Conservation (phyloP, 306 rosid species). For the Quercus rubra region DNA sequence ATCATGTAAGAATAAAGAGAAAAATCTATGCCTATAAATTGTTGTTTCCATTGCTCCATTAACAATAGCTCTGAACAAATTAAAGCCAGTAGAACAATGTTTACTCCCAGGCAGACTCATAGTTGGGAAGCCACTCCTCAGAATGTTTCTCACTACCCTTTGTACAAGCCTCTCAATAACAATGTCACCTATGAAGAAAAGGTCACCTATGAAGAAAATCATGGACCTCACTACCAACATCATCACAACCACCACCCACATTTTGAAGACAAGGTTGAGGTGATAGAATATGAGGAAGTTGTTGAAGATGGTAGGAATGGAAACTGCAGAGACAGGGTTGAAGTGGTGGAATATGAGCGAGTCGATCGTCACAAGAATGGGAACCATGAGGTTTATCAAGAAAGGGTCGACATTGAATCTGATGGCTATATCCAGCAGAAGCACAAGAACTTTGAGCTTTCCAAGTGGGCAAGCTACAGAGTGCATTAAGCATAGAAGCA, state of each 20-base stretch:
- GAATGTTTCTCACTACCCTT: constrained; percentile 42
- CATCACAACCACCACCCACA: constrained; percentile 16
- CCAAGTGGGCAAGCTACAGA: neutral
- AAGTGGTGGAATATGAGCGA: constrained; percentile 23
- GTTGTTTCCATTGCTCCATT: neutral
- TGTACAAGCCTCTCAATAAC: constrained; percentile 20
- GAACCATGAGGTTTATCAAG: too few species aligned
- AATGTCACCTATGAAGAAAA: constrained; percentile 22
- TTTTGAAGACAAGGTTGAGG: constrained; percentile 32
- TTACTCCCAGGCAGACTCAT: neutral
- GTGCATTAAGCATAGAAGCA: neutral
- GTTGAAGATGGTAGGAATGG: constrained; percentile 2
- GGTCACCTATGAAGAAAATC: constrained; percentile 20
- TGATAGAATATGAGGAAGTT: constrained; percentile 30
- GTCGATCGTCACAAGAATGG: constrained; percentile 15
- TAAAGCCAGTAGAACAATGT: neutral
- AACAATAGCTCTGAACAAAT: neutral
- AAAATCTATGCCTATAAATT: constrained; percentile 15
- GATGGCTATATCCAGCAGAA: neutral
- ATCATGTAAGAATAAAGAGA: constrained; percentile 20
- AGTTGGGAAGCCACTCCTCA: neutral
- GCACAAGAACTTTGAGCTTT: neutral
- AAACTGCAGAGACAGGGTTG: constrained; percentile 14
- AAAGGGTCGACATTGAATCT: neutral
- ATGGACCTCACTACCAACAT: neutral